Evolutionary conservation across 2,329 filamentous ascomycete species (phyloP).

Genomic region (Teratosphaeria destructans): DNA sequence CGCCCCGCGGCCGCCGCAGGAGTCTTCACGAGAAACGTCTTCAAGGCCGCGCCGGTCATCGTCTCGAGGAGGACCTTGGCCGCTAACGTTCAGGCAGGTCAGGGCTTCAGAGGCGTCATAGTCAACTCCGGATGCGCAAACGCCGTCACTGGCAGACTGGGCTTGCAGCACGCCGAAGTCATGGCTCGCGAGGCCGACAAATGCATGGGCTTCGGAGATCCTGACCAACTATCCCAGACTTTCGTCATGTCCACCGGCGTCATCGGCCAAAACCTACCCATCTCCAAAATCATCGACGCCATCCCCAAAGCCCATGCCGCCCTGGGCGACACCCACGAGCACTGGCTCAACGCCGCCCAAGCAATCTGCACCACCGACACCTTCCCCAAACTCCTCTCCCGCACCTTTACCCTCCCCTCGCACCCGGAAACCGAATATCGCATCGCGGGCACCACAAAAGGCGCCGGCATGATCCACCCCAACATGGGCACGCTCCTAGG

Average conservation of each 20-base stretch:
- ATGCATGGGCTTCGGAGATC: constrained; percentile 39
- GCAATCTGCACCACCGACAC: constrained; percentile 98
- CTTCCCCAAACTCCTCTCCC: constrained; percentile 89
- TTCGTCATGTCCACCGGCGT: constrained; percentile 98
- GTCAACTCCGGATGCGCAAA: constrained; percentile 97
- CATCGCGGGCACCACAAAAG: constrained; percentile 93
- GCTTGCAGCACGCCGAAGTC: constrained; percentile 72
- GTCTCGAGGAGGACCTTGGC: constrained; percentile 57
- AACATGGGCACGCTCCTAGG: constrained; percentile 97
- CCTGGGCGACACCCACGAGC: constrained; percentile 64
- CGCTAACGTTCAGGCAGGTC: constrained; percentile 32
- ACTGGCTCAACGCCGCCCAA: constrained; percentile 77
- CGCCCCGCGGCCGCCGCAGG: constrained; percentile 76
- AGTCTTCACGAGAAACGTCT: constrained; percentile 96
- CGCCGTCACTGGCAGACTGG: constrained; percentile 85
- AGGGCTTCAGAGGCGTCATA: constrained; percentile 68
- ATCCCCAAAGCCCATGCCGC: constrained; percentile 66
- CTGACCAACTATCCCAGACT: constrained; percentile 47
- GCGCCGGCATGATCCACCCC: constrained; percentile 97
- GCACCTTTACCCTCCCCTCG: constrained; percentile 72
- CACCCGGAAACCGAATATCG: constrained; percentile 65
- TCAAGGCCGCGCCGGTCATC: constrained; percentile 90
- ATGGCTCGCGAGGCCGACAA: constrained; percentile 76
- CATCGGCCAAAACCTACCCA: constrained; percentile 87
- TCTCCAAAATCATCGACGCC: constrained; percentile 75